These are phyloP conservation scores for Linnemannia exigua DNA, from an alignment of 192 early-diverging fungal species.

Conservation along the genomic window DNA sequence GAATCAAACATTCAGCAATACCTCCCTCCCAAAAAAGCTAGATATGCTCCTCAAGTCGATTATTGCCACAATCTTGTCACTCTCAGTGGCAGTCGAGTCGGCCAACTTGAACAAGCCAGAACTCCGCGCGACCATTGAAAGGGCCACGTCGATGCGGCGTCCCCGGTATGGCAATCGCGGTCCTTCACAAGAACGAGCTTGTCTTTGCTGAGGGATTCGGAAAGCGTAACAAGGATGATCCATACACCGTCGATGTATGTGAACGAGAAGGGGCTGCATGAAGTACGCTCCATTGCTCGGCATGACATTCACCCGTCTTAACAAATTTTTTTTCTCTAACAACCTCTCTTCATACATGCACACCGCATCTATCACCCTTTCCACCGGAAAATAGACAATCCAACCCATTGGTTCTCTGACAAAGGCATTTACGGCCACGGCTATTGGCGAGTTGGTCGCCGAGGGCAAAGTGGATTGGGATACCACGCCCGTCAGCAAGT, in stretches of 20 bases:
- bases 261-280: not conserved
- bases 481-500: not conserved
- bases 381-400: not conserved
- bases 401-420: slow-evolving; percentile 21
- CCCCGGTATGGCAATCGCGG: not conserved
- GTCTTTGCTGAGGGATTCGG: slow-evolving; percentile 7
- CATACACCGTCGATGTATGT: not conserved
- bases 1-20: not conserved
- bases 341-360: too few species aligned
- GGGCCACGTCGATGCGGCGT: not conserved
- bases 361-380: too few species aligned
- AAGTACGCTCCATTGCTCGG: too few species aligned
- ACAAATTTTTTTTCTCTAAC: too few species aligned
- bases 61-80: not conserved
- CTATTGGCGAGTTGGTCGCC: slow-evolving; percentile 16
- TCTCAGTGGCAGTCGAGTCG: not conserved
- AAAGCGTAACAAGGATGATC: slow-evolving; percentile 2
- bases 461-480: slow-evolving; percentile 29
- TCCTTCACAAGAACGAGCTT: not conserved
- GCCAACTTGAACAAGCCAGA: not conserved
- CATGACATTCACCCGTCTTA: too few species aligned
- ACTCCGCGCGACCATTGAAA: not conserved
- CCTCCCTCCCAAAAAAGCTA: not conserved
- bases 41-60: not conserved
- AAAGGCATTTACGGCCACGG: slow-evolving; percentile 23